Evolutionary conservation across 345 rosid genomes (phyloP).

Genomic region (Citrus hindsii): DNA sequence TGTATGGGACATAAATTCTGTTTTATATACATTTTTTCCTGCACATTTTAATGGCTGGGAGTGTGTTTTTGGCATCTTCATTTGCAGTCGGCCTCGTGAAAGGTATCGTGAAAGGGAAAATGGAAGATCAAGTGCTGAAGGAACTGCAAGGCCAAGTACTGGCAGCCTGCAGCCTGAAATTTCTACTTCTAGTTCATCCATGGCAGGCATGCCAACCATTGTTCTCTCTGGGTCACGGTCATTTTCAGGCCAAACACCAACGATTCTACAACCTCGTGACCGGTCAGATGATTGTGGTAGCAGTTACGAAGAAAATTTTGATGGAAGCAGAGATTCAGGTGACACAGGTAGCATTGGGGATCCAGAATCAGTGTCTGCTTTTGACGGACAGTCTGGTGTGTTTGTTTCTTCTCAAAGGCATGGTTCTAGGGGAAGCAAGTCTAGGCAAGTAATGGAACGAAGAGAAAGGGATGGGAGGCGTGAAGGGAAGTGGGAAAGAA

Average conservation of each 20-base stretch:
- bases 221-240: slow-evolving; percentile 57
- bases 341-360: slow-evolving; percentile 75
- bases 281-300: slow-evolving; percentile 65
- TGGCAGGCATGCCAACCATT: slow-evolving; percentile 37
- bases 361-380: slow-evolving; percentile 50
- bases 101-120: slow-evolving; percentile 78
- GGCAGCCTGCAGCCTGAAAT: slow-evolving; percentile 45
- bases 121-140: slow-evolving; percentile 56
- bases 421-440: slow-evolving; percentile 66
- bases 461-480: slow-evolving; percentile 69
- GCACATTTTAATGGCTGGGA: neutral
- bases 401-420: slow-evolving; percentile 52
- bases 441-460: slow-evolving; percentile 61
- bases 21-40: neutral
- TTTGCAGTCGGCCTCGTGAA: slow-evolving; percentile 58
- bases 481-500: slow-evolving; percentile 87
- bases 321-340: slow-evolving; percentile 78
- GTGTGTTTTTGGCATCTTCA: slow-evolving; percentile 3
- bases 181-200: slow-evolving; percentile 30
- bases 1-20: neutral
- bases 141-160: slow-evolving; percentile 34
- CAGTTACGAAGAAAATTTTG: slow-evolving; percentile 62
- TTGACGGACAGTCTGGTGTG: slow-evolving; percentile 60
- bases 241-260: slow-evolving; percentile 67
- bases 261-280: slow-evolving; percentile 74